Base-by-base conservation (phyloP, 768 basidiomycete genomes). In the Daedaleopsis sinensis region DNA sequence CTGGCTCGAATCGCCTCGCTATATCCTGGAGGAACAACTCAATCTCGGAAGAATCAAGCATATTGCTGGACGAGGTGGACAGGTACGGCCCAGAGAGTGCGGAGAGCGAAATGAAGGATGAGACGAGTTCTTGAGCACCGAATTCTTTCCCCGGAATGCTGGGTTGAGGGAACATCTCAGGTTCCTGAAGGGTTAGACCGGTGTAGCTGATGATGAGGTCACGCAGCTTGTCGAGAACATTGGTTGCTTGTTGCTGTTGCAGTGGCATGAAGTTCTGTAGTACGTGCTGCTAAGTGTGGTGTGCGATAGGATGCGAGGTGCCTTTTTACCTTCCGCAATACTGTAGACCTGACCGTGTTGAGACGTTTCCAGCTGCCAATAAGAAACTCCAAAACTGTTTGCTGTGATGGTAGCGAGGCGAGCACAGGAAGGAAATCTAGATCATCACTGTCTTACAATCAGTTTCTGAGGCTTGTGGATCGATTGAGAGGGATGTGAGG, bases 121-220 rank as follows among this genome's bases (percentile, higher is more conserved):
- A 80, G n/a, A 94, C 80, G 37, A 98, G 84, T 71, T 98, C 97
- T 18, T 83, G 76, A 1, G 92, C 78, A 13, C 96, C 96, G 53
- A 91, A 75, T 1, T 79, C 78, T 84, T 61, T 73, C 92, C 94
- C 85, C 83, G 74, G 57, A 23, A 44, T n/a, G 18, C 35, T 55
- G 11, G 95, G 96, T 66, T 97, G 93, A 51, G 94, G 91, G 66
- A 99, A 98, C 90, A 98, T 96, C 42, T 87, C 88, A 1, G 96
- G 92, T 61, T 96, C 95, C 75, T 96, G 94, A 11, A 99, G 78
- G 23, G 84, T 90, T 51, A 98, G 81, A 6, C 95, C 96, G 12
- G 89, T 85, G 76, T 97, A 97, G 58, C 90, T 93, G 65, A 98
- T 85, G 52, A 98, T 74, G 16, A 97, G 80, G 58, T 90, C 83